phyloP scores from a whole-genome alignment of 495 filamentous ascomycete species.

The Hyphodiscus hymeniophilus region DNA sequence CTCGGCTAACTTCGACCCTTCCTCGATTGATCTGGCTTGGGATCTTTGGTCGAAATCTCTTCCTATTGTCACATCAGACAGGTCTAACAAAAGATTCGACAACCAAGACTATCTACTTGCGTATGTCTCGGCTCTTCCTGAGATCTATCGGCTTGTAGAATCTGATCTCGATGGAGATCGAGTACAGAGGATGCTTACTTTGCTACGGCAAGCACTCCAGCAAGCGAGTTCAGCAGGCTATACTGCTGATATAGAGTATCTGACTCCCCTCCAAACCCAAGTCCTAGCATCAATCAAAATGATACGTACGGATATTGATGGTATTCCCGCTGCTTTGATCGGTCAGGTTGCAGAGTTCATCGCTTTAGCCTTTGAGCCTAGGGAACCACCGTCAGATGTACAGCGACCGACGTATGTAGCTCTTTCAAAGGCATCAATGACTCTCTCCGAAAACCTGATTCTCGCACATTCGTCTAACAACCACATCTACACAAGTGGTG shows the following conservation, averaged over 20 bases:
- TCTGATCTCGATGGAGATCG: slow-evolving; percentile 49
- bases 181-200: slow-evolving; percentile 52
- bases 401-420: slow-evolving; percentile 71
- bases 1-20: slow-evolving; percentile 41
- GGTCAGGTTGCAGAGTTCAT: slow-evolving; percentile 59
- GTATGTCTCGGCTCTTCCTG: slow-evolving; percentile 67
- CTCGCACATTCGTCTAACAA: slow-evolving; percentile 50
- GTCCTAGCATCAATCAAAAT: slow-evolving; percentile 65
- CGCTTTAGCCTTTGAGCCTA: slow-evolving; percentile 51
- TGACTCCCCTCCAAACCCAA: slow-evolving; percentile 68
- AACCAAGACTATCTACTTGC: slow-evolving; percentile 74
- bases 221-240: slow-evolving; percentile 64
- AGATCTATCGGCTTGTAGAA: slow-evolving; percentile 75
- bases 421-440: slow-evolving; percentile 70
- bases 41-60: slow-evolving; percentile 60
- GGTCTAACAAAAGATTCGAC: slow-evolving; percentile 40
- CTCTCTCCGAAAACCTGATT: slow-evolving; percentile 56
- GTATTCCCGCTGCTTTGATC: slow-evolving; percentile 60
- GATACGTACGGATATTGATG: slow-evolving; percentile 59
- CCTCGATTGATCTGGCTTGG: slow-evolving; percentile 59
- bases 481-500: slow-evolving; percentile 57
- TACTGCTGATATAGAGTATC: slow-evolving; percentile 73
- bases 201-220: slow-evolving; percentile 48
- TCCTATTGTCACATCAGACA: slow-evolving; percentile 36
- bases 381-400: slow-evolving; percentile 16